Evolutionary conservation across 1,284 basidiomycete species (phyloP), one percentile per base, ranked within the genome.

Genomic region (Tilletiaria anomala): DNA sequence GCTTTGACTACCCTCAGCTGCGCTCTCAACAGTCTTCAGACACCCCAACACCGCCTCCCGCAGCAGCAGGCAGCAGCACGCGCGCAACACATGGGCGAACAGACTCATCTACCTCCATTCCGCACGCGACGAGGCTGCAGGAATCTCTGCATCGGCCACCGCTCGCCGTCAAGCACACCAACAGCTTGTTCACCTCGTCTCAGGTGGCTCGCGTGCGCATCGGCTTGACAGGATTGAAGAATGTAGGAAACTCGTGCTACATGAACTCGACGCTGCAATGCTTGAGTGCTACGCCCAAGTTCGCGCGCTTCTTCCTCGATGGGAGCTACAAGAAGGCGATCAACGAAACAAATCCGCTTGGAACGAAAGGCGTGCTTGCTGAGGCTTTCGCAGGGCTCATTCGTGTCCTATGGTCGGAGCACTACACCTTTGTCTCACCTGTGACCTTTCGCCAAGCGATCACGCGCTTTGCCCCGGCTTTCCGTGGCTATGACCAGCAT

Each of bases 271-370:
- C 60, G 21, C 41, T 67, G 35, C 64, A 67, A 43, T 66, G 64
- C 40, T 51, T 66, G 5, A 56, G 51, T 14, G 63, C 63, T 1
- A 63, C 61, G 2, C 50, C 61, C n/a, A 51, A 60, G 4, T 45
- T 66, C 6, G 50, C 64, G 18, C 40, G 55, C 4, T 65, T 60
- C 37, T 32, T 66, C 42, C 49, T 66, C 5, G 32, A 61, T 34
- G 83, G 84, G 2, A 75, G 80, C 29, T 96, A 85, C 78, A 83
- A 79, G 68, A 76, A 69, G 51, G 84, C 83, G 3, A 79, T 99
- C 58, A 97, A 99, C 65, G 76, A 77, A 63, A 67, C 78, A 40
- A 96, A 97, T 67, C 78, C 81, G 1, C 69, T 94, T 37, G 89
- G 91, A 2, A 87, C 86, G 0, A 82, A 87, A 60, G 93, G 93